Evolutionary conservation across 441 rosid genomes (phyloP).

Genomic region (Viola pubescens): DNA sequence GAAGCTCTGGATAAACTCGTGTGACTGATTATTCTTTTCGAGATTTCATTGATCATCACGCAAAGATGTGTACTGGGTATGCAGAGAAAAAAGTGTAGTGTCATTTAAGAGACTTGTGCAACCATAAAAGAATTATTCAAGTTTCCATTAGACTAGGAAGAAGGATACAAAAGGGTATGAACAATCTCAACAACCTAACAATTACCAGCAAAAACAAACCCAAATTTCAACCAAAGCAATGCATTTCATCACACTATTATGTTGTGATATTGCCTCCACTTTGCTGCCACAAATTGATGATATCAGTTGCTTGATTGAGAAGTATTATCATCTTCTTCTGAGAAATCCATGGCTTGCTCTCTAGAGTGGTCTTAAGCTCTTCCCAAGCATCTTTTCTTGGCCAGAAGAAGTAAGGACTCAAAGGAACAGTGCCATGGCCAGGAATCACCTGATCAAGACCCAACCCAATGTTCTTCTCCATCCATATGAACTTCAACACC

Average conservation of each 20-base stretch:
- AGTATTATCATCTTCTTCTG: conserved; percentile 91
- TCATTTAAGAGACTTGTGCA: no score
- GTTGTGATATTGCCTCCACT: conserved; percentile 63
- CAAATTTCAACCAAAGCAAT: background rate
- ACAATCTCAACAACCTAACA: conserved; percentile 5
- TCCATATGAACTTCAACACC: conserved; percentile 88
- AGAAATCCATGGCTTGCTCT: conserved; percentile 89
- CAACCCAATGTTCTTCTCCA: conserved; percentile 95
- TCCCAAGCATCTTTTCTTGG: conserved; percentile 97
- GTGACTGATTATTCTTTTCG: no score
- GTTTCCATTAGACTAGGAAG: background rate
- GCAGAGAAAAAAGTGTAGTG: no score
- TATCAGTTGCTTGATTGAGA: conserved; percentile 92
- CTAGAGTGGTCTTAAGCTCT: conserved; percentile 80
- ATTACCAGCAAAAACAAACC: background rate
- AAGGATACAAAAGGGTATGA: background rate
- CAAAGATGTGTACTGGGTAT: no score
- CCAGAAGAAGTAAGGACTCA: conserved; percentile 91
- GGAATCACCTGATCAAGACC: conserved; percentile 77
- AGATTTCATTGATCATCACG: no score
- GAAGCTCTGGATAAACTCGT: no score
- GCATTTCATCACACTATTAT: conserved; percentile 2
- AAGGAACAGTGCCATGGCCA: conserved; percentile 73
- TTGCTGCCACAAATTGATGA: conserved; percentile 96
- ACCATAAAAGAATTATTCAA: background rate